Base-by-base conservation (phyloP, 2,329 filamentous ascomycete species). In the Diaporthe citriasiana region DNA sequence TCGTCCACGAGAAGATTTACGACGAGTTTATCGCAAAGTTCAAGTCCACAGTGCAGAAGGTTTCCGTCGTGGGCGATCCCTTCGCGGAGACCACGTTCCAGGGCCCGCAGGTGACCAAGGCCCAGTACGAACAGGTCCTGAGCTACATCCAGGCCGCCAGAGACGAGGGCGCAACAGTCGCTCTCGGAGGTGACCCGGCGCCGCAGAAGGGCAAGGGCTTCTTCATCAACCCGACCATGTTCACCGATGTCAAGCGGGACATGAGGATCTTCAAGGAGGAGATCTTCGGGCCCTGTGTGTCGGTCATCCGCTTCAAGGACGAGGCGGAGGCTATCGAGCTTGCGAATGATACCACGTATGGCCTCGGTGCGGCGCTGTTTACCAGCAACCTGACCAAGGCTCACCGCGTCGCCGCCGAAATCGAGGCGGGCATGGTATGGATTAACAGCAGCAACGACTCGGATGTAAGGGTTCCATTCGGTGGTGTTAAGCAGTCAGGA, bases 71-170 rank as follows among this genome's bases (percentile, higher is more conserved):
- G 25, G 92, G 92, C 73, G 89, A 93, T 78, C 92, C 91, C 0
- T 93, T 93, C 80, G 86, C 87, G n/a, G 87, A 91, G 77, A 84
- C 84, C 35, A 93, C 91, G 1, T 93, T 91, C 85, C 92, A 93
- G 81, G 92, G 92, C 0, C 92, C 92, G 0, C 92, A 93, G 81
- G 90, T 93, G 73, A 92, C 91, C 19, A 91, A 90, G 81, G 82
- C 87, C 17, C 92, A 94, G 80, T 93, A 91, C 79, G 91, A 94
- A 72, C 85, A 89, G 17, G 89, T 95, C 4, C 85, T 94, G 33
- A 86, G 86, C 9, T 95, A 92, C 82, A 91, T 95, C 74, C 86
- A 93, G 77, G 79, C 86, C 42, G 92, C 92, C n/a, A 92, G 91
- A 80, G 86, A 87, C 8, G 91, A 93, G 80, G 92, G 92, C 33